Evolutionary conservation across 805 yeast species (phyloP), one percentile per base, ranked within the genome.

Genomic region (Zygotorulaspora sp.): DNA sequence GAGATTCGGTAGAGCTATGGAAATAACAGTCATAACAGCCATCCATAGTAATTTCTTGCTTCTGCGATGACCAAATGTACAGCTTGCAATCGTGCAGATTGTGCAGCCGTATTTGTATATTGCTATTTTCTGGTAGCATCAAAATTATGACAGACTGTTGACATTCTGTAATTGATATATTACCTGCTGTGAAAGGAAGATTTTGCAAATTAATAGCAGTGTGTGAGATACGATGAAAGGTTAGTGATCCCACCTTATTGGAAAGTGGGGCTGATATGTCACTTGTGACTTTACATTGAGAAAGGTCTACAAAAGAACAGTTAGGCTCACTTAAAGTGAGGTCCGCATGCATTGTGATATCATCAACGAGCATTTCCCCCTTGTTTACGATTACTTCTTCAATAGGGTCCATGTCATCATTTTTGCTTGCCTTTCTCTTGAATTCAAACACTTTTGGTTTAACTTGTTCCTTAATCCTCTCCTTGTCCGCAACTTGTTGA

Each of bases 31-130:
- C 34, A 10, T 37, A 6, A 25, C 53, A 53, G 36, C 50, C 38
- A 32, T 60, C 65, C 8, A 60, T 38, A 3, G 57, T 38, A 4
- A 60, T 47, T 7, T 42, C 45, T 35, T 58, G 62, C 13, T 30
- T 35, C 10, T 30, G 24, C 8, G 22, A 16, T 7, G 36, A 14
- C 2, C 35, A 38, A n/a, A 59, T 38, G 16, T 33, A 26, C 14
- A 60, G 32, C 28, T 42, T 47, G 41, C 63, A 60, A 16, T 49
- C 40, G 2, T 31, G 3, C 23, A 58, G 22, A 13, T 42, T 45
- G 36, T 47, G 56, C 4, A 58, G 36, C 21, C 65, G 44, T 12
- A 60, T 14, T 38, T 60, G 65, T 6, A 53, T 38, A 1, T 43
- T 39, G 20, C 47, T 44, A 3, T 45, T 18, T 3, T 28, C 25